Percentiles rank a stretch among this genome's conserved stretches.
These are phyloP conservation scores for Lagenaria siceraria DNA, from an alignment of 306 rosid species.

Conservation along the genomic window DNA sequence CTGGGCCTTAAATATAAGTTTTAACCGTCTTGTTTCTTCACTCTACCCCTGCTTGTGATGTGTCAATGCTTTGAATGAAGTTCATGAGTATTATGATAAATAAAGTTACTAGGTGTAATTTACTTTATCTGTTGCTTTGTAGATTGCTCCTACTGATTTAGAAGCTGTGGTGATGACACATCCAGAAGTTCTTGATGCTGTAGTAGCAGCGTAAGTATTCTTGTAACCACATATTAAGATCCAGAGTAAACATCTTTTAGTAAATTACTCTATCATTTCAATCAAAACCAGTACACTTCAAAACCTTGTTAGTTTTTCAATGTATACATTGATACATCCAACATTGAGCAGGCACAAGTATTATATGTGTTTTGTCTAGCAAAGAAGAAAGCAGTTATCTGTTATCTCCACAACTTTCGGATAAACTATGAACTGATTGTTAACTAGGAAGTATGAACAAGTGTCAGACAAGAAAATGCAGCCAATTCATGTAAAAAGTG, in stretches of 20 bases:
- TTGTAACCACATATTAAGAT: not conserved
- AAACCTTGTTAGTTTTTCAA: not conserved
- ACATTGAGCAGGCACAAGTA: not conserved
- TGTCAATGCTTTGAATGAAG: not conserved
- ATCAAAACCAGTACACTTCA: not conserved
- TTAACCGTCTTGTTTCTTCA: not conserved
- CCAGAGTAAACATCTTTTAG: not conserved
- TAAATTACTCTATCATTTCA: not conserved
- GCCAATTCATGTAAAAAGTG: too few relatives aligned
- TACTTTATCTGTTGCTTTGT: not conserved
- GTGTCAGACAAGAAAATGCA: not conserved
- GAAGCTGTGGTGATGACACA: slow-evolving; percentile 34
- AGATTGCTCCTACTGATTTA: slow-evolving; percentile 44
- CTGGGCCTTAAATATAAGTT: too few relatives aligned
- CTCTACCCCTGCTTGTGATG: not conserved
- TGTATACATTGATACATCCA: not conserved
- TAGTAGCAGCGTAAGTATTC: slow-evolving; percentile 25
- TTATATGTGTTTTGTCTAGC: too few relatives aligned
- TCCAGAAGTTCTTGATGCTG: slow-evolving; percentile 34
- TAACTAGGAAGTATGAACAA: not conserved
- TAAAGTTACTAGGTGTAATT: not conserved
- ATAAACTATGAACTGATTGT: not conserved
- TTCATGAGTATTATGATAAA: not conserved
- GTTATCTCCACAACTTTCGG: not conserved
- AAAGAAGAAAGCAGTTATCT: not conserved